A percentile compares a stretch with the other conserved stretches of the same genome.
phyloP scores from a whole-genome alignment of 345 rosid genomes.

The Salix dunnii region DNA sequence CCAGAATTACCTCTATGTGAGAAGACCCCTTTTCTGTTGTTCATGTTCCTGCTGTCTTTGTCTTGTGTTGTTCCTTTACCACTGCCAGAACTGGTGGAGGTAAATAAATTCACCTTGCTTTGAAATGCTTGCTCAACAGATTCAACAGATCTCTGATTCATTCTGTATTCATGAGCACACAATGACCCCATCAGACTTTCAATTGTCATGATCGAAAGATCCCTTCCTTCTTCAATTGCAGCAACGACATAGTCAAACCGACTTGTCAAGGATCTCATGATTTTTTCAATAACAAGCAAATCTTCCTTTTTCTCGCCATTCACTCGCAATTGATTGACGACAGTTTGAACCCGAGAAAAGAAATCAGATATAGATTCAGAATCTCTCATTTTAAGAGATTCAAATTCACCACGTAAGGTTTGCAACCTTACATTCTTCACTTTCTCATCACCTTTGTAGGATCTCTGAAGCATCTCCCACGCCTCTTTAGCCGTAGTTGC shows the following conservation, averaged over 20 bases:
- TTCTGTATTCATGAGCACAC: constrained; percentile 3
- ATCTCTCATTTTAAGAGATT: background rate
- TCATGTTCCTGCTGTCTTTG: background rate
- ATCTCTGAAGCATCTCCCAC: constrained; percentile 4
- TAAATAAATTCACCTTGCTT: background rate
- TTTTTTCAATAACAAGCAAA: constrained; percentile 2
- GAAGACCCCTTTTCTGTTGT: background rate
- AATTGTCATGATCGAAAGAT: background rate
- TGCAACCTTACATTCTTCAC: constrained; percentile 9
- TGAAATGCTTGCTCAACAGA: background rate
- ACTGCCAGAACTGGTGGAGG: too few relatives aligned
- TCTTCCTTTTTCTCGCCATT: background rate
- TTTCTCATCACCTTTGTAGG: constrained; percentile 13
- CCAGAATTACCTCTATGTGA: background rate
- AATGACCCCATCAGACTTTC: constrained; percentile 8
- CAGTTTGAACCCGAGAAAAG: background rate
- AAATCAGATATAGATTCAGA: background rate
- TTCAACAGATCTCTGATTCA: background rate
- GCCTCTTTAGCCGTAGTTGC: background rate
- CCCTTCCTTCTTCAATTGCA: constrained; percentile 16
- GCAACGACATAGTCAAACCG: constrained; percentile 6
- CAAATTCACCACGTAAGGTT: background rate
- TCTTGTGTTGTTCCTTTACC: background rate
- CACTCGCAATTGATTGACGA: constrained; percentile 6
- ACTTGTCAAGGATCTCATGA: background rate